These are phyloP conservation scores for Pichia cabralensis DNA, from an alignment of 805 yeast species.

Conservation along the genomic window DNA sequence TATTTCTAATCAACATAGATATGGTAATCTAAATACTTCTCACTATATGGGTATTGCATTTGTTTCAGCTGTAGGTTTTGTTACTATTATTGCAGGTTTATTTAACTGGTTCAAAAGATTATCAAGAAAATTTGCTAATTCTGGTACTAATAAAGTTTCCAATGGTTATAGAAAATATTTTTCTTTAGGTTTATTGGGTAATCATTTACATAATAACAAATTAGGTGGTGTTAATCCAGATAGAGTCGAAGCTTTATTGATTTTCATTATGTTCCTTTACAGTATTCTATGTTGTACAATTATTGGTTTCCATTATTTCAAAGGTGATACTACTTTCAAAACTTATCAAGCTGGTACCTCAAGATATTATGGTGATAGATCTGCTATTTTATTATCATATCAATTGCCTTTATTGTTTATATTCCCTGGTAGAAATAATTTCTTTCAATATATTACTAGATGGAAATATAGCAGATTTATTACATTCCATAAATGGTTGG, in stretches of 20 bases:
- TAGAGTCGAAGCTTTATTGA: constrained; percentile 38
- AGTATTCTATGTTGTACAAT: constrained; percentile 13
- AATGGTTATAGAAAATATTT: no score
- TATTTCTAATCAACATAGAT: constrained; percentile 22
- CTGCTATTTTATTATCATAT: constrained; percentile 41
- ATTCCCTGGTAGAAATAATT: constrained; percentile 56
- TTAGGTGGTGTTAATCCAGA: constrained; percentile 35
- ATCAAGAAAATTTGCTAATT: constrained; percentile 22
- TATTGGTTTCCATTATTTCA: constrained; percentile 16
- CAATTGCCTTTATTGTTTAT: constrained; percentile 41
- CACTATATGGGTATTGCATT: constrained; percentile 37
- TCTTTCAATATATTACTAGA: constrained; percentile 49
- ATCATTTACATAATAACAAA: constrained; percentile 13
- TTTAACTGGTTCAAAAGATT: constrained; percentile 32
- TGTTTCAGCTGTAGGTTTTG: constrained; percentile 39
- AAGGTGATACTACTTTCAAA: constrained; percentile 16
- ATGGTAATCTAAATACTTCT: constrained; percentile 30
- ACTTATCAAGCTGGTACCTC: constrained; percentile 16
- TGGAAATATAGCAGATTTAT: constrained; percentile 48
- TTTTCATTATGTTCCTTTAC: constrained; percentile 29
- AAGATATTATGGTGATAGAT: constrained; percentile 37
- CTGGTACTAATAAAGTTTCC: no score
- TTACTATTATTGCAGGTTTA: constrained; percentile 33
- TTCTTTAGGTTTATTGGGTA: constrained; percentile 17
- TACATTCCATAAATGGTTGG: constrained; percentile 47